These are phyloP conservation scores for Aquanectria penicillioides DNA, from an alignment of 2,329 filamentous ascomycete species.

Conservation along the genomic window DNA sequence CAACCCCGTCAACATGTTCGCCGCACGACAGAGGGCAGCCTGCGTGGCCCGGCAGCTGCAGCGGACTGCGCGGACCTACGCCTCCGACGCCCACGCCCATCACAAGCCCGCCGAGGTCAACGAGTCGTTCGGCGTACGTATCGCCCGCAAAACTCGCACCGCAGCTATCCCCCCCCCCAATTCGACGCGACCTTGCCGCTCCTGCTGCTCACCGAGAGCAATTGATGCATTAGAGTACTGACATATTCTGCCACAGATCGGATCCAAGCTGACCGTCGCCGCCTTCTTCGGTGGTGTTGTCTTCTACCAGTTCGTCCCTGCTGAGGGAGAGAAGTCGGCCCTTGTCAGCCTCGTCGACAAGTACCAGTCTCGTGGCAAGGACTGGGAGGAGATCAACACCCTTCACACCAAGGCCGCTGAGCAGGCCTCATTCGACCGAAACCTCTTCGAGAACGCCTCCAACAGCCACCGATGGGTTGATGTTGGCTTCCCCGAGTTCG, in stretches of 20 bases:
- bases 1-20: slow-evolving; percentile 50
- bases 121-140: slow-evolving; percentile 67
- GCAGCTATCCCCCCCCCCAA: neutral
- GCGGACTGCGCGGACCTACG: slow-evolving; percentile 59
- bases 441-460: slow-evolving; percentile 60
- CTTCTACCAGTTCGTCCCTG: slow-evolving; percentile 60
- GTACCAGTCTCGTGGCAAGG: slow-evolving; percentile 57
- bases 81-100: slow-evolving; percentile 62
- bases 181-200: neutral
- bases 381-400: slow-evolving; percentile 63
- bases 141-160: slow-evolving; percentile 31
- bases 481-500: slow-evolving; percentile 68
- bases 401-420: slow-evolving; percentile 62
- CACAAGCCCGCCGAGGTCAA: slow-evolving; percentile 59
- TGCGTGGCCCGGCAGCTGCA: slow-evolving; percentile 49
- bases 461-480: slow-evolving; percentile 59
- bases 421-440: slow-evolving; percentile 67
- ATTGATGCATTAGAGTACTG: slow-evolving; percentile 23
- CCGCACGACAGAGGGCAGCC: slow-evolving; percentile 57
- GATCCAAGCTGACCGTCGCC: slow-evolving; percentile 58
- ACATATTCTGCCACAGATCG: slow-evolving; percentile 50
- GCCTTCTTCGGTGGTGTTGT: slow-evolving; percentile 56
- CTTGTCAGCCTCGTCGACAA: slow-evolving; percentile 58
- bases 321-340: slow-evolving; percentile 61
- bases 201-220: neutral